Evolutionary conservation across 495 filamentous ascomycete genomes (phyloP).

Genomic region (Pyrenopolyporus hunteri): DNA sequence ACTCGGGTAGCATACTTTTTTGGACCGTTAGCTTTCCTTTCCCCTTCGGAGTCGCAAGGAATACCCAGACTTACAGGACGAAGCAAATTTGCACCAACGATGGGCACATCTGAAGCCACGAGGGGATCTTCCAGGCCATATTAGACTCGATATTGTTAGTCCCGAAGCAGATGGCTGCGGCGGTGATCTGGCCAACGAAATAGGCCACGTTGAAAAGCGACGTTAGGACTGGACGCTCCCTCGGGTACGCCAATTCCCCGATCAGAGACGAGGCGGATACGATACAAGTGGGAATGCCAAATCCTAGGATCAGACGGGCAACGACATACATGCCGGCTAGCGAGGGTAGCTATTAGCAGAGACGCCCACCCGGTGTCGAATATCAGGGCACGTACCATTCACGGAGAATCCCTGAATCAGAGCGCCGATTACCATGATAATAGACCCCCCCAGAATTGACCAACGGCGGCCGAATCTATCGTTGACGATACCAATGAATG

Average conservation of each 20-base stretch:
- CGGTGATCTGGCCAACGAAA: conserved; percentile 68
- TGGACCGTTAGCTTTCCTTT: conserved; percentile 40
- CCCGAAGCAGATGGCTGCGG: conserved; percentile 64
- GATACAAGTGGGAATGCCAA: conserved; percentile 68
- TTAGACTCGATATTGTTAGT: conserved; percentile 61
- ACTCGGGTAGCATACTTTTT: conserved; percentile 56
- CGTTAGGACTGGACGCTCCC: conserved; percentile 66
- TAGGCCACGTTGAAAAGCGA: conserved; percentile 72
- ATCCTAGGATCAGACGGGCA: conserved; percentile 67
- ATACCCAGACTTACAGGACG: conserved; percentile 48
- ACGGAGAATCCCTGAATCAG: conserved; percentile 53
- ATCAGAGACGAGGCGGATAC: conserved; percentile 66
- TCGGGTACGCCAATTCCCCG: conserved; percentile 69
- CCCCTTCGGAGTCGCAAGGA: conserved; percentile 3
- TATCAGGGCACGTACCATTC: conserved; percentile 39
- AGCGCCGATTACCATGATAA: conserved; percentile 65
- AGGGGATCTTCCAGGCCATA: conserved; percentile 72
- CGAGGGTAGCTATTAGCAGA: not conserved
- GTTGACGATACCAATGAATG: conserved; percentile 62
- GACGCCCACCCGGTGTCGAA: no score
- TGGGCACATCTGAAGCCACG: conserved; percentile 61
- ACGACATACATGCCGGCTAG: conserved; percentile 65
- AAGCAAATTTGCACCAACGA: conserved; percentile 63
- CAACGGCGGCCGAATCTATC: conserved; percentile 64
- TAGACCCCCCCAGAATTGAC: conserved; percentile 64